Evolutionary conservation across 106 monocot species (phyloP).

Genomic region (Cymbidium sinense): DNA sequence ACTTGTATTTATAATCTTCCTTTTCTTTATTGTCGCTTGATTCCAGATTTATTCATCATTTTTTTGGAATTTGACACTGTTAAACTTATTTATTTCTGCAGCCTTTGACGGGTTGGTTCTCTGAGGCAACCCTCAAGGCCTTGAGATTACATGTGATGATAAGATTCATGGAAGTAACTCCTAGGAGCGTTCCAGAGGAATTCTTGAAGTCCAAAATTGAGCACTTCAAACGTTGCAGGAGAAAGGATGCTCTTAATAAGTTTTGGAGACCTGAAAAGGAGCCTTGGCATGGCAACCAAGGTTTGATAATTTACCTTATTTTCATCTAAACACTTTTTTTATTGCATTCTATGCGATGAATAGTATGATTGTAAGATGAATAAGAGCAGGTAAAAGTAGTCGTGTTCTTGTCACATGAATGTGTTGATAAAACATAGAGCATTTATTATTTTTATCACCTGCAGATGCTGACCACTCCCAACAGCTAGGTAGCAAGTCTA

Average conservation of each 20-base stretch:
- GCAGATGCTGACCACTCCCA: conserved; percentile 22
- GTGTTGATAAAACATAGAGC: background rate
- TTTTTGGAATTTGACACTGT: background rate
- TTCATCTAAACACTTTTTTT: background rate
- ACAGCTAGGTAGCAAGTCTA: conserved; percentile 8
- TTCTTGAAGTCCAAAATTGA: conserved; percentile 22
- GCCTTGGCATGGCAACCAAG: conserved; percentile 8
- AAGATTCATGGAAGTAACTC: conserved; percentile 43
- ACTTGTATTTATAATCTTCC: background rate
- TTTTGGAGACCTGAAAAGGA: conserved; percentile 17
- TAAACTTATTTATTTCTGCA: conserved; percentile 7
- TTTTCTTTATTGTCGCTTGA: background rate
- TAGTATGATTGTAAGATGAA: background rate
- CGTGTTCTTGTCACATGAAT: background rate
- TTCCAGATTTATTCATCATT: background rate
- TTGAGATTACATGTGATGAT: conserved; percentile 41
- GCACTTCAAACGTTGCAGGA: conserved; percentile 46
- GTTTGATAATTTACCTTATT: conserved; percentile 11
- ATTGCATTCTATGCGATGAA: background rate
- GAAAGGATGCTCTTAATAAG: conserved; percentile 32
- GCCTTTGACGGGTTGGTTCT: conserved; percentile 62
- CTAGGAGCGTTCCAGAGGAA: conserved; percentile 19
- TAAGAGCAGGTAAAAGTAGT: background rate
- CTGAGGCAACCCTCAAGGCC: conserved; percentile 21
- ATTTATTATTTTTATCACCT: background rate